Percentiles rank a stretch among this genome's conserved stretches.
These are phyloP conservation scores for Suillus ampliporus DNA, from an alignment of 768 basidiomycete genomes.

Conservation along the genomic window DNA sequence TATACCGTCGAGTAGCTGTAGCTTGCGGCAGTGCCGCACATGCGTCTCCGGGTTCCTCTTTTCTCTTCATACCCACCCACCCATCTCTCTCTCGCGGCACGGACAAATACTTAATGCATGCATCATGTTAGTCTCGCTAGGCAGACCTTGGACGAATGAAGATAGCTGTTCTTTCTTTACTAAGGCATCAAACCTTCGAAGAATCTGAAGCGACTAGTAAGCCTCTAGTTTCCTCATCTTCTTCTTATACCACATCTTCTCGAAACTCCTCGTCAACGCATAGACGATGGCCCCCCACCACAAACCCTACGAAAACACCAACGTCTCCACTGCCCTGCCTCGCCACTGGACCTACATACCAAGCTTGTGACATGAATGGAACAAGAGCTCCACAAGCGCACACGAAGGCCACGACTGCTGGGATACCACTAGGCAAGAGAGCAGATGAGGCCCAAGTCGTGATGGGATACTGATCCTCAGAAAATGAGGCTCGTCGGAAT, in stretches of 20 bases:
- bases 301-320: slow-evolving; percentile 48
- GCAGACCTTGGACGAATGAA: neutral
- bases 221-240: neutral
- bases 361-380: slow-evolving; percentile 57
- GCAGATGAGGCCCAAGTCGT: slow-evolving; percentile 41
- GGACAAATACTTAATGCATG: too few species aligned
- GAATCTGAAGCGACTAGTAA: too few species aligned
- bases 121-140: neutral
- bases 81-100: too few species aligned
- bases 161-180: neutral
- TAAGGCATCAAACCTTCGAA: too few species aligned
- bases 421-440: slow-evolving; percentile 45
- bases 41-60: too few species aligned
- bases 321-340: slow-evolving; percentile 51
- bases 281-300: slow-evolving; percentile 40
- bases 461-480: slow-evolving; percentile 41
- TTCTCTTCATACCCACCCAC: too few species aligned
- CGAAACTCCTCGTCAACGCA: slow-evolving; percentile 32
- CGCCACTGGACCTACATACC: slow-evolving; percentile 58
- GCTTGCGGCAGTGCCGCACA: too few species aligned
- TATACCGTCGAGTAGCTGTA: too few species aligned
- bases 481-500: slow-evolving; percentile 43
- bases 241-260: slow-evolving; percentile 24
- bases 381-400: slow-evolving; percentile 47
- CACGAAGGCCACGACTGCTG: slow-evolving; percentile 47